Conservation (phyloP, 2,329 filamentous ascomycete genomes). For the Plectosphaerella sp. region DNA sequence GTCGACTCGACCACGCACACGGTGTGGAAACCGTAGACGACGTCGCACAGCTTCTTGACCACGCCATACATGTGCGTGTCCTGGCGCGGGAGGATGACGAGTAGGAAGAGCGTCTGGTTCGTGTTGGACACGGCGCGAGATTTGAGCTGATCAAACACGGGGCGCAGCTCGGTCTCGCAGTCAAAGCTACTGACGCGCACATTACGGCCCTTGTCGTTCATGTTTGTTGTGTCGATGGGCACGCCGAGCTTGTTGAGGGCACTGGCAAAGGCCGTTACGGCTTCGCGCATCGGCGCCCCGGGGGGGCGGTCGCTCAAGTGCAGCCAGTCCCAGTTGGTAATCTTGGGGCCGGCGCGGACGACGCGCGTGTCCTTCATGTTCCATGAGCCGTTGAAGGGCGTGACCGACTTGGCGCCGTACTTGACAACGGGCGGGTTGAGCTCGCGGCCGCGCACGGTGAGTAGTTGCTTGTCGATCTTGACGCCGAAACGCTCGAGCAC, state of each 20-base stretch:
- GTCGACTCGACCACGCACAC: conserved; percentile 53
- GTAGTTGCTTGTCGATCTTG: conserved; percentile 52
- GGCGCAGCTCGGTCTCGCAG: conserved; percentile 16
- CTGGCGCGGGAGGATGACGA: conserved; percentile 54
- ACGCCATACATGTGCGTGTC: conserved; percentile 54
- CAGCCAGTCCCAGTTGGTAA: conserved; percentile 48
- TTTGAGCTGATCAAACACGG: conserved; percentile 25
- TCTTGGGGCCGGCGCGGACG: conserved; percentile 36
- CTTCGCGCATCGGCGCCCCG: conserved; percentile 1
- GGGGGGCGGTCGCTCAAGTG: conserved; percentile 24
- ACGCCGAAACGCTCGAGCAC: conserved; percentile 53
- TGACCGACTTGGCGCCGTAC: conserved; percentile 41
- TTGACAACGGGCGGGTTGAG: conserved; percentile 54
- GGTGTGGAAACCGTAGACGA: conserved; percentile 62
- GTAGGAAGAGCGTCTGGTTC: conserved; percentile 39
- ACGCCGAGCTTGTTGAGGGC: conserved; percentile 36
- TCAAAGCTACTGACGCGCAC: background rate
- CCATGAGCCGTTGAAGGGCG: conserved; percentile 57
- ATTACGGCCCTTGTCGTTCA: background rate
- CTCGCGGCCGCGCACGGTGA: conserved; percentile 71
- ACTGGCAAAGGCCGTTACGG: conserved; percentile 26
- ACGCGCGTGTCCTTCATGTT: conserved; percentile 61
- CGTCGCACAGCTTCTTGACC: conserved; percentile 66
- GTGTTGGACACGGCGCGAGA: background rate
- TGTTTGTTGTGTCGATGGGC: conserved; percentile 19